Percentiles rank a stretch among this genome's conserved stretches.
Conservation (phyloP, 495 filamentous ascomycete genomes). For the Tuber calosporum region DNA sequence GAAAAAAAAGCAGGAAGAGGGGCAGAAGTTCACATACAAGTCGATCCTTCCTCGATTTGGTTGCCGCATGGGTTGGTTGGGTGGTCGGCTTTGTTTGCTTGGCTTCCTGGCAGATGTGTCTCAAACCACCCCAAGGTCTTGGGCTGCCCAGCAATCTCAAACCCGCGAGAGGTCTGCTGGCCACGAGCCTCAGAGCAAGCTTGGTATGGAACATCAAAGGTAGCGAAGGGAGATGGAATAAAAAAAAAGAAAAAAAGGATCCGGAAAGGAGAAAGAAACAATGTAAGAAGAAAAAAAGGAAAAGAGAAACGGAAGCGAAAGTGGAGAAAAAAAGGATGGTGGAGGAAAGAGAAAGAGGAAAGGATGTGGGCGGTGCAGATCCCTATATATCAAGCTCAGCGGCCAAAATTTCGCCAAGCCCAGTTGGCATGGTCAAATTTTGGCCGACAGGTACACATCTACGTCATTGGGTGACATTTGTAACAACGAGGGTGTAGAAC, state of each 20-base stretch:
- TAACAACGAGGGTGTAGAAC: not conserved
- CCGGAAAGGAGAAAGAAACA: not conserved
- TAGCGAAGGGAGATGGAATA: not conserved
- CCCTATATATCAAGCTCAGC: not conserved
- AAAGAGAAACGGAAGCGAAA: not conserved
- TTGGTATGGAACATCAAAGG: not conserved
- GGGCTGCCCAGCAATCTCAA: not conserved
- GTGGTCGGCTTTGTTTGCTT: not conserved
- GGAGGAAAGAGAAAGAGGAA: not conserved
- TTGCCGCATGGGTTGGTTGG: not conserved
- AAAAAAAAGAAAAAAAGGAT: no score
- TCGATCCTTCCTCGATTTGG: not conserved
- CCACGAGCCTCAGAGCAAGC: not conserved
- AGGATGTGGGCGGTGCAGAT: not conserved
- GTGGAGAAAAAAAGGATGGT: not conserved
- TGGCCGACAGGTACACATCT: no score
- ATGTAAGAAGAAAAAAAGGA: not conserved
- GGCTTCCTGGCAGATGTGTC: not conserved
- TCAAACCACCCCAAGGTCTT: not conserved
- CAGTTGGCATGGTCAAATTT: no score
- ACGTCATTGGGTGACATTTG: not conserved
- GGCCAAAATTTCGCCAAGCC: no score
- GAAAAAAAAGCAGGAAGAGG: not conserved
- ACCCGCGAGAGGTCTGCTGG: not conserved
- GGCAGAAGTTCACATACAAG: not conserved